phyloP scores from a whole-genome alignment of 768 basidiomycete species.

The Mycena latifolia region DNA sequence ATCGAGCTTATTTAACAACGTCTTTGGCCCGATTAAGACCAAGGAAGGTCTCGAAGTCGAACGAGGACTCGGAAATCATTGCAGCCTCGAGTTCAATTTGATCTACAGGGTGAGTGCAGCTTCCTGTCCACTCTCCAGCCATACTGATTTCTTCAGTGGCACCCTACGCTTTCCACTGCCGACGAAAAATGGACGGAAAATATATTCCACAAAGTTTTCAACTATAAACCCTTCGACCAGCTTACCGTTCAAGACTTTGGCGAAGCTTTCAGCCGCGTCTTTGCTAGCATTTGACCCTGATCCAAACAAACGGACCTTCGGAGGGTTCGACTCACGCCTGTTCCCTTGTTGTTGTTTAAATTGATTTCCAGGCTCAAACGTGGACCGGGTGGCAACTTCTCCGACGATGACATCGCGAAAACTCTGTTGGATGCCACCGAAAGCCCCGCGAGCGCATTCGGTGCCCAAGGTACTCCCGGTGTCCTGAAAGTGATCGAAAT shows the following conservation, averaged over 20 bases:
- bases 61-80: constrained; percentile 74
- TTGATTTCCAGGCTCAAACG: constrained; percentile 63
- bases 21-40: constrained; percentile 58
- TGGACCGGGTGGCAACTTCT: constrained; percentile 60
- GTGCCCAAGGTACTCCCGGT: constrained; percentile 62
- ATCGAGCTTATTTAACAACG: constrained; percentile 43
- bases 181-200: constrained; percentile 67
- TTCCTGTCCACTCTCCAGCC: no score
- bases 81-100: constrained; percentile 77
- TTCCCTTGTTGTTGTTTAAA: constrained; percentile 28
- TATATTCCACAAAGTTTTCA: constrained; percentile 56
- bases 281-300: constrained; percentile 36
- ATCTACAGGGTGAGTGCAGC: constrained; percentile 52
- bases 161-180: constrained; percentile 60
- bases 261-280: constrained; percentile 29
- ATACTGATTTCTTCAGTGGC: constrained; percentile 59
- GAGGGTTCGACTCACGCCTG: no score
- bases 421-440: constrained; percentile 62
- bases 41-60: constrained; percentile 48
- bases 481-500: constrained; percentile 66
- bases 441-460: constrained; percentile 58
- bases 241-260: constrained; percentile 44
- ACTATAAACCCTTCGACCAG: constrained; percentile 51
- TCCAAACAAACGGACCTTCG: constrained; percentile 59
- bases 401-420: constrained; percentile 63